Evolutionary conservation across 179 eudicot species (phyloP).

Genomic region (Silene coronaria): DNA sequence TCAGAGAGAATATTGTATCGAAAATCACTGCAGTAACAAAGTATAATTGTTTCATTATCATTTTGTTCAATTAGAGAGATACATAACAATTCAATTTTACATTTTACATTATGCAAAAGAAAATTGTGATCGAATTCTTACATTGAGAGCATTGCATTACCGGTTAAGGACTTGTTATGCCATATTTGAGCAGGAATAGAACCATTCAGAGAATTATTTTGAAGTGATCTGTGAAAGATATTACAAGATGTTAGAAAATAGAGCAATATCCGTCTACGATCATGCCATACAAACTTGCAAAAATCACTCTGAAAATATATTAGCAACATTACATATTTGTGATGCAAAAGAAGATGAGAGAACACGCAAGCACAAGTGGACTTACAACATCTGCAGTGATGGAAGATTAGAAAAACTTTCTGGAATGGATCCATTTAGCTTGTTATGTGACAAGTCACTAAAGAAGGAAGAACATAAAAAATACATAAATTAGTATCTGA

Average conservation of each 20-base stretch:
- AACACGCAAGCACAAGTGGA: constrained; percentile 2
- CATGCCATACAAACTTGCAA: background rate
- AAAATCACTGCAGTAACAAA: constrained; percentile 60
- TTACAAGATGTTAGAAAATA: background rate
- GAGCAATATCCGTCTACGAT: background rate
- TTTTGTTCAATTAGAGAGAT: background rate
- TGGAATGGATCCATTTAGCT: constrained; percentile 62
- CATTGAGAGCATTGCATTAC: constrained; percentile 44
- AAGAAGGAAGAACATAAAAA: constrained; percentile 7
- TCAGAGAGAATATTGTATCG: constrained; percentile 51
- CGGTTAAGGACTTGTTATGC: constrained; percentile 41
- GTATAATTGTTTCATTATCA: background rate
- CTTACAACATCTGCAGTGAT: constrained; percentile 66
- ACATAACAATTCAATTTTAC: background rate
- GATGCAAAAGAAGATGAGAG: background rate
- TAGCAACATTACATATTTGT: background rate
- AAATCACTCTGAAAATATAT: background rate
- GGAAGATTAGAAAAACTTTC: constrained; percentile 55
- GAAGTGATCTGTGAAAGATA: constrained; percentile 46
- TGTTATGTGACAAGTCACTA: constrained; percentile 62
- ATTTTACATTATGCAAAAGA: background rate
- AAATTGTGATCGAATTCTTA: constrained; percentile 28
- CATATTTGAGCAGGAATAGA: constrained; percentile 57
- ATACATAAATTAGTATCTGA: background rate
- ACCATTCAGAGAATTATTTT: constrained; percentile 53